Evolutionary conservation across 1,284 basidiomycete species (phyloP).

Genomic region (Ustilago tritici): DNA sequence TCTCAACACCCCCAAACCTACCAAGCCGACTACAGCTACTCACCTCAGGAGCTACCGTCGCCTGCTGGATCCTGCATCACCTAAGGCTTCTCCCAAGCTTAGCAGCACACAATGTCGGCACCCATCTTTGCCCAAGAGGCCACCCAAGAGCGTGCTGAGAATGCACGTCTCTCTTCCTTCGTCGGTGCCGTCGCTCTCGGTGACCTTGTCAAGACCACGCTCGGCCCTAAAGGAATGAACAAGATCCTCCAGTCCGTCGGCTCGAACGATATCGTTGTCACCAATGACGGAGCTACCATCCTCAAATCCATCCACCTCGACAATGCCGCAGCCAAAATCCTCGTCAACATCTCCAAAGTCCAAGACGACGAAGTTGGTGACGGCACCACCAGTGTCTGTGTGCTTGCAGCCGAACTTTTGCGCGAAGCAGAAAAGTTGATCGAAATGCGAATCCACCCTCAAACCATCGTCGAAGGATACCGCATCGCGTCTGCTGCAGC

Average conservation of each 20-base stretch:
- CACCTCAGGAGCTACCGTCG: no score
- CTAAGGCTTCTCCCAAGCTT: not conserved
- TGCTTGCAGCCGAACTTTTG: conserved; percentile 90
- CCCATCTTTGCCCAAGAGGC: conserved; percentile 74
- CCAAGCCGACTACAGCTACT: no score
- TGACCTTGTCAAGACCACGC: conserved; percentile 96
- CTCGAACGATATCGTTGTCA: conserved; percentile 92
- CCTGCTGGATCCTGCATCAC: not conserved
- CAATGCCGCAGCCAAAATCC: conserved; percentile 98
- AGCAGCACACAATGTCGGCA: conserved; percentile 57
- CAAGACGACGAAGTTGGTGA: conserved; percentile 99
- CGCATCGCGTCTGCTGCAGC: conserved; percentile 90
- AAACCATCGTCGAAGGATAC: conserved; percentile 99
- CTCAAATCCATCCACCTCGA: conserved; percentile 97
- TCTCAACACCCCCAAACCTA: no score
- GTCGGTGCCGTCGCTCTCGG: conserved; percentile 96
- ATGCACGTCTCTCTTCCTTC: conserved; percentile 95
- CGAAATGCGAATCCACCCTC: conserved; percentile 89
- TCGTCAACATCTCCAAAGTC: conserved; percentile 99
- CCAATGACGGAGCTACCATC: conserved; percentile 98
- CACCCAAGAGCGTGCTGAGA: conserved; percentile 97
- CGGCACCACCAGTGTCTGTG: conserved; percentile 94
- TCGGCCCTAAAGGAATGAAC: conserved; percentile 96
- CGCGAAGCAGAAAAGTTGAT: conserved; percentile 97
- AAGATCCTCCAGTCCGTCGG: conserved; percentile 93